A percentile compares a stretch with the other conserved stretches of the same genome.
Conservation (phyloP, 306 rosid genomes). For the Prunus mongolica region DNA sequence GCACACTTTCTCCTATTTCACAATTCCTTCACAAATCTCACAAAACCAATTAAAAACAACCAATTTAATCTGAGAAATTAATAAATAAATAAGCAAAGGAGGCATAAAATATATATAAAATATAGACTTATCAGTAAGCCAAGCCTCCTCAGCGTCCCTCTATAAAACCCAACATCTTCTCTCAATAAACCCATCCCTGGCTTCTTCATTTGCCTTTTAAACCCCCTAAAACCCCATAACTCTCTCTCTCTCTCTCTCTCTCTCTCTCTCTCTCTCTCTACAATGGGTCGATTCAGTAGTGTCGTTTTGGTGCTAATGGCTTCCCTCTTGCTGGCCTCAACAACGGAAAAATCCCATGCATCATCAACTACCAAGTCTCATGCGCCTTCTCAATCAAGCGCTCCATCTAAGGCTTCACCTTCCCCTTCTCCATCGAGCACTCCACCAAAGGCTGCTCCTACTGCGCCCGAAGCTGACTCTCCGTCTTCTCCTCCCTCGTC, state of each 20-base stretch:
- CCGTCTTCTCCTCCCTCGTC: slow-evolving; percentile 21
- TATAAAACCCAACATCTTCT: background rate
- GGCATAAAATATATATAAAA: no score
- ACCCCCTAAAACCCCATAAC: no score
- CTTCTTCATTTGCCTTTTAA: background rate
- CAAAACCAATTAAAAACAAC: no score
- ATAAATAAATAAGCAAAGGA: no score
- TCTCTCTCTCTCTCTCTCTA: background rate
- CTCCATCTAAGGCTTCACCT: background rate
- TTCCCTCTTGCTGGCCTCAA: slow-evolving; percentile 9
- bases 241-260: background rate
- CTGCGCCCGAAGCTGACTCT: background rate
- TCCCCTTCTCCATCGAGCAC: no score
- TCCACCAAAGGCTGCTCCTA: no score
- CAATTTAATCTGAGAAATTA: no score
- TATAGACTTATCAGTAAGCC: no score
- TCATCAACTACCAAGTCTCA: background rate
- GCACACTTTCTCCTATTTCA: no score
- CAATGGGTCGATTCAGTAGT: background rate
- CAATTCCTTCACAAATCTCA: no score
- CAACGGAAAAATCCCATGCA: slow-evolving; percentile 1
- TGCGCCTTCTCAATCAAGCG: background rate
- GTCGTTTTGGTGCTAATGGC: background rate
- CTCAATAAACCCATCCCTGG: background rate
- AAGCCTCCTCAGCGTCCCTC: background rate